Evolutionary conservation across 2,329 filamentous ascomycete species (phyloP).

Genomic region (Apiospora saccharicola): DNA sequence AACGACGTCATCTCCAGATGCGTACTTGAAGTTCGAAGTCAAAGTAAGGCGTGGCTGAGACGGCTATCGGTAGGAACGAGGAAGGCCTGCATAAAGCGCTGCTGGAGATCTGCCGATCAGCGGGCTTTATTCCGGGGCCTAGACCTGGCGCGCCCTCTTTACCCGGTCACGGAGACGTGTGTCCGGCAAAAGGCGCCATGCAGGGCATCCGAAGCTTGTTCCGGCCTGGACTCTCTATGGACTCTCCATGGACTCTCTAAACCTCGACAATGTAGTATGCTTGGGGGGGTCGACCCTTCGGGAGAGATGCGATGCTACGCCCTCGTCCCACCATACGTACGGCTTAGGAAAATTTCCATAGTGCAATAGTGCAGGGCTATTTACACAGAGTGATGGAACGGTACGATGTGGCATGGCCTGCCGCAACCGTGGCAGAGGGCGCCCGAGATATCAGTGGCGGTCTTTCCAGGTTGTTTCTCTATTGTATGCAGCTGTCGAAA

Average conservation of each 20-base stretch:
- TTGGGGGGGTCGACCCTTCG: not conserved
- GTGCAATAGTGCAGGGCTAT: not conserved
- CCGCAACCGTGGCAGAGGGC: not conserved
- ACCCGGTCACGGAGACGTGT: conserved; percentile 5
- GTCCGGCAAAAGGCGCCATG: not conserved
- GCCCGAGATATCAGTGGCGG: not conserved
- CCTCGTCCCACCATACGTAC: not conserved
- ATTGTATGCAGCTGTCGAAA: not conserved
- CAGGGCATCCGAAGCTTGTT: conserved; percentile 2
- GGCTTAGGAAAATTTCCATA: not conserved
- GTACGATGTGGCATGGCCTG: not conserved
- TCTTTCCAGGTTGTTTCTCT: not conserved
- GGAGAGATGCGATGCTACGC: not conserved
- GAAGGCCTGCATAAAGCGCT: not conserved
- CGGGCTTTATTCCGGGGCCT: not conserved
- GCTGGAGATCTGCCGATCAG: conserved; percentile 10
- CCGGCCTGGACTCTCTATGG: not conserved
- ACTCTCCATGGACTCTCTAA: not conserved
- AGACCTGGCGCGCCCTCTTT: not conserved
- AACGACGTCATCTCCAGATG: no score
- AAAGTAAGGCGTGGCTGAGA: not conserved
- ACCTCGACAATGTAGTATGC: not conserved
- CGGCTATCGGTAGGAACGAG: not conserved
- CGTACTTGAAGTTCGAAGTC: not conserved
- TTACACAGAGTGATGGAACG: not conserved